Evolutionary conservation across 768 basidiomycete species (phyloP).

Genomic region (Sistotremastrum niveocremeum): DNA sequence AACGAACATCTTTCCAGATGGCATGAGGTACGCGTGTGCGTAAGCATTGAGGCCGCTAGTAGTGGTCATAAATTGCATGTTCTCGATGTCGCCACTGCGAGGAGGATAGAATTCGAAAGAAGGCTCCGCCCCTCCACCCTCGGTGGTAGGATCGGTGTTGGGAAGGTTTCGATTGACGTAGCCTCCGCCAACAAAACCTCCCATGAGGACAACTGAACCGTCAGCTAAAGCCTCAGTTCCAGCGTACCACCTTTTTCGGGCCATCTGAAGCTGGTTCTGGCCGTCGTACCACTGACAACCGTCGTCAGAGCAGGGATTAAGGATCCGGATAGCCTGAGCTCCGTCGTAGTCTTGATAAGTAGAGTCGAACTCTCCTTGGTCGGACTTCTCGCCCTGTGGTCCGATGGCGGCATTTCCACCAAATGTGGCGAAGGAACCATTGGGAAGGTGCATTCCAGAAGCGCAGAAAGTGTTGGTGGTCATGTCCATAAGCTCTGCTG

Average conservation of each 20-base stretch:
- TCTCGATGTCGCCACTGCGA: slow-evolving; percentile 31
- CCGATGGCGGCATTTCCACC: slow-evolving; percentile 71
- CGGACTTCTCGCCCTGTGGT: slow-evolving; percentile 40
- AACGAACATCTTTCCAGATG: slow-evolving; percentile 65
- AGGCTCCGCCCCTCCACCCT: slow-evolving; percentile 65
- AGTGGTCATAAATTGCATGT: slow-evolving; percentile 52
- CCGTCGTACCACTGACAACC: slow-evolving; percentile 66
- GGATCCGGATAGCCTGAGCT: slow-evolving; percentile 60
- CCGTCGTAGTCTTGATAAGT: slow-evolving; percentile 75
- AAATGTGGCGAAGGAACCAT: slow-evolving; percentile 61
- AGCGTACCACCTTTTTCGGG: slow-evolving; percentile 66
- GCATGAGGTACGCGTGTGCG: slow-evolving; percentile 59
- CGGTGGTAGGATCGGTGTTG: slow-evolving; percentile 44
- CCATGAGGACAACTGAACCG: slow-evolving; percentile 68
- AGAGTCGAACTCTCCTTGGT: slow-evolving; percentile 42
- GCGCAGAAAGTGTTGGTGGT: slow-evolving; percentile 67
- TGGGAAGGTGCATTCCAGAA: slow-evolving; percentile 71
- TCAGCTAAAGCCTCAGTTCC: slow-evolving; percentile 61
- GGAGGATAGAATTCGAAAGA: slow-evolving; percentile 74
- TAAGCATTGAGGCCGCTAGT: slow-evolving; percentile 74
- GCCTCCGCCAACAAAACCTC: slow-evolving; percentile 66
- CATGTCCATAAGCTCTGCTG: slow-evolving; percentile 55
- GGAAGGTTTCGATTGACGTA: slow-evolving; percentile 69
- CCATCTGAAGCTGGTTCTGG: slow-evolving; percentile 45
- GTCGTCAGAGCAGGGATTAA: slow-evolving; percentile 52